Evolutionary conservation across 441 rosid genomes (phyloP), one percentile per base, ranked within the genome.

Genomic region (Syzygium syzygioides): DNA sequence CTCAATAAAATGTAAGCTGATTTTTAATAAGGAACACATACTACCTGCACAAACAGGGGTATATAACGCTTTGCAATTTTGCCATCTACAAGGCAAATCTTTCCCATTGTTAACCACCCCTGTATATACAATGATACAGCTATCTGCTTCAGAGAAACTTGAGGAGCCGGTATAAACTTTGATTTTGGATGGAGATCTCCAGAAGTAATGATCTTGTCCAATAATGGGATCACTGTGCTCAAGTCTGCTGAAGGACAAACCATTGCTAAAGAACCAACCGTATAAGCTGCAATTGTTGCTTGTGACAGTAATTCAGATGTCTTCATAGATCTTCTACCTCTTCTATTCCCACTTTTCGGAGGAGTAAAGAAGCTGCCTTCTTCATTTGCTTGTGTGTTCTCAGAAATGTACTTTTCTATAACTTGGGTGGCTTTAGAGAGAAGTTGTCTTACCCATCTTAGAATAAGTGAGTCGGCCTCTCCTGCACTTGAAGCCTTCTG

Each of bases 81-180:
- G 89, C 93, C 98, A 86, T 97, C 98, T 25, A 96, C 97, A 83
- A 98, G 94, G 94, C 99, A 98, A 85, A 98, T 91, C 93, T 98
- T 98, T 89, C 98, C 98, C 98, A 97, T 94, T 80, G 99, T 93
- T 93, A 96, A 89, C 99, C 99, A 97, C 66, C 97, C 96, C 91
- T 96, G 99, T 87, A 95, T 93, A 87, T 95, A 98, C 89, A 97
- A 90, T 87, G 98, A 92, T 89, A 95, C 95, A 9, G 95, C 95
- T 85, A 92, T 91, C 89, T 95, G 95, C 92, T 95, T 96, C 90
- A 95, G 87, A 91, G 95, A 94, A 90, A 92, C 92, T 86, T 91
- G 86, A 89, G 94, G 91, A 83, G 93, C 93, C 25, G 96, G 95
- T 89, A 97, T 85, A 90, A 92, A 95, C 86, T 93, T 94, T 91